Conservation (phyloP, 768 basidiomycete species). For the Mycena floridula region DNA sequence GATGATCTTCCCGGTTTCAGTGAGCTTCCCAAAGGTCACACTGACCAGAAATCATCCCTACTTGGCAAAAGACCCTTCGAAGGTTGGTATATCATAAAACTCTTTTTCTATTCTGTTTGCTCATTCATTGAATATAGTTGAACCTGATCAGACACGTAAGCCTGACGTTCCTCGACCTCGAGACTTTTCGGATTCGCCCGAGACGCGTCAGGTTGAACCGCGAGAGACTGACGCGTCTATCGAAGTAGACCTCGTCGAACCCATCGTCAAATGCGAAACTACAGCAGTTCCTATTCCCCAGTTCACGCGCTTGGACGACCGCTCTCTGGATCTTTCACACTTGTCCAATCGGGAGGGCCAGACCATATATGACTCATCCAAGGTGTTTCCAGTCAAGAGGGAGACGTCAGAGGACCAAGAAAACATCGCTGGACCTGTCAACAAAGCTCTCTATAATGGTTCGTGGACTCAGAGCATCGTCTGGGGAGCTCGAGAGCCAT, state of each 20-base stretch:
- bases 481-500: conserved; percentile 73
- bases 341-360: conserved; percentile 91
- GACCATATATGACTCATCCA: conserved; percentile 61
- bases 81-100: conserved; percentile 35
- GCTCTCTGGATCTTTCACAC: conserved; percentile 77
- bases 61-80: conserved; percentile 61
- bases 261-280: conserved; percentile 66
- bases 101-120: neutral
- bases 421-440: conserved; percentile 67
- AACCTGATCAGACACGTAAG: conserved; percentile 70
- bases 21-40: conserved; percentile 79
- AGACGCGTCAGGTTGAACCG: conserved; percentile 71
- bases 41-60: conserved; percentile 69
- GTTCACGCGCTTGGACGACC: conserved; percentile 65
- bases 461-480: conserved; percentile 90
- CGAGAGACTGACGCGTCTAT: conserved; percentile 79
- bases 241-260: conserved; percentile 68
- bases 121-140: conserved; percentile 39
- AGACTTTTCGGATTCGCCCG: conserved; percentile 70
- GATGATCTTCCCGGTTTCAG: conserved; percentile 77
- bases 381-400: conserved; percentile 13
- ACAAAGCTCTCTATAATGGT: conserved; percentile 77
- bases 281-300: conserved; percentile 45
- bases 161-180: conserved; percentile 61
- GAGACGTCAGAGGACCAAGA: conserved; percentile 19